Percentiles rank a stretch among this genome's conserved stretches.
Evolutionary conservation across 352 stramenopile genomes (phyloP).

Genomic region (Phytophthora foliorum): DNA sequence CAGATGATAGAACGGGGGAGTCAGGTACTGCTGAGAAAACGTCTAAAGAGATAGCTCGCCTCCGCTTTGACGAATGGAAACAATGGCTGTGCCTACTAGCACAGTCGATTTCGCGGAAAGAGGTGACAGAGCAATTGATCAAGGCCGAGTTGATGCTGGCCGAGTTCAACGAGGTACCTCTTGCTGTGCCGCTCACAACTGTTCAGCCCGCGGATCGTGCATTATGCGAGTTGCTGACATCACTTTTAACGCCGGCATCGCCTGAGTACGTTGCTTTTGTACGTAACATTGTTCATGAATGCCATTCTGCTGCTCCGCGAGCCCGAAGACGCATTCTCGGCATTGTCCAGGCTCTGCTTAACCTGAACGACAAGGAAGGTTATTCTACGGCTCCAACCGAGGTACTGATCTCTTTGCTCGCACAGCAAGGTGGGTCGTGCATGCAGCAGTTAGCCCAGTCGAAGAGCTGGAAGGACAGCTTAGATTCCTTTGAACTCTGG

Average conservation of each 20-base stretch:
- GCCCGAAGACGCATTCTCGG: conserved; percentile 46
- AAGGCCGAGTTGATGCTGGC: conserved; percentile 65
- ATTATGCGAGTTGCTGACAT: conserved; percentile 55
- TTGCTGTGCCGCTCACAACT: conserved; percentile 12
- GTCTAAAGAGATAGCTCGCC: conserved; percentile 17
- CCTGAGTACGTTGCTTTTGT: conserved; percentile 63
- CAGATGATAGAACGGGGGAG: conserved; percentile 10
- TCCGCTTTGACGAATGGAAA: conserved; percentile 52
- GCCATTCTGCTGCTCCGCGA: conserved; percentile 36
- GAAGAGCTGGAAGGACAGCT: conserved; percentile 46
- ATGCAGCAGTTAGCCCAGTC: conserved; percentile 42
- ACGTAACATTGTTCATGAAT: conserved; percentile 45
- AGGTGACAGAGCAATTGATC: conserved; percentile 63
- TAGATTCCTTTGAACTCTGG: conserved; percentile 57
- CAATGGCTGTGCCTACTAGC: conserved; percentile 64
- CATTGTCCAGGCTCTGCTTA: conserved; percentile 53
- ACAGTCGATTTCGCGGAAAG: conserved; percentile 48
- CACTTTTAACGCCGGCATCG: conserved; percentile 52
- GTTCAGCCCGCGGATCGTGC: conserved; percentile 33
- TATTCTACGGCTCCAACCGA: conserved; percentile 10
- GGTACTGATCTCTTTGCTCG: conserved; percentile 33
- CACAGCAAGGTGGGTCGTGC: conserved; percentile 22
- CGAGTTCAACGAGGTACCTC: conserved; percentile 40
- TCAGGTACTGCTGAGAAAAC: conserved; percentile 9
- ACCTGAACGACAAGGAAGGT: conserved; percentile 33